Evolutionary conservation across 192 early-diverging fungal species (phyloP).

Genomic region (Backusella sp.): DNA sequence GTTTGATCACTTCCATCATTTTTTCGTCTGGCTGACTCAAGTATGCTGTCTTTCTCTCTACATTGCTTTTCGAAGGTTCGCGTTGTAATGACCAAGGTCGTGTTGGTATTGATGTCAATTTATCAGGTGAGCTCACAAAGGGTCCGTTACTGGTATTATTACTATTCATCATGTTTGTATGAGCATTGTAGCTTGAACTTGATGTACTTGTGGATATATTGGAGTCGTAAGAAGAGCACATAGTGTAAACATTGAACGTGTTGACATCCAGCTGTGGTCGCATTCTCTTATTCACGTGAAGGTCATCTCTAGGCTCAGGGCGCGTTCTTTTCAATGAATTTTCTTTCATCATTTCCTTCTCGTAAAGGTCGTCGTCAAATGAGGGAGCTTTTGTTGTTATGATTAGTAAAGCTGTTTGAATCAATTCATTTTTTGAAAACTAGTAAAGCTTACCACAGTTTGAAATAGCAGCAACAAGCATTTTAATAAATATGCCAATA

Average conservation of each 20-base stretch:
- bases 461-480: background rate
- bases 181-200: background rate
- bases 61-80: background rate
- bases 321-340: background rate
- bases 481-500: background rate
- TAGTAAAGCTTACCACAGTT: background rate
- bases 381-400: background rate
- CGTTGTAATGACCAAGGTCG: background rate
- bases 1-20: background rate
- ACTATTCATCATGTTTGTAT: background rate
- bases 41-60: background rate
- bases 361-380: background rate
- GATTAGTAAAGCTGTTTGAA: background rate
- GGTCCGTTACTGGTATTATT: background rate
- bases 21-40: background rate
- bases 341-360: background rate
- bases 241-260: background rate
- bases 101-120: background rate
- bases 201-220: background rate
- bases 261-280: background rate
- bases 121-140: background rate
- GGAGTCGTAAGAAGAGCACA: background rate
- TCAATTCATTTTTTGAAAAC: background rate
- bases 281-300: background rate
- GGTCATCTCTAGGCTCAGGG: background rate